Conservation (phyloP, 805 yeast species). For the Ogataea nonfermentans region DNA sequence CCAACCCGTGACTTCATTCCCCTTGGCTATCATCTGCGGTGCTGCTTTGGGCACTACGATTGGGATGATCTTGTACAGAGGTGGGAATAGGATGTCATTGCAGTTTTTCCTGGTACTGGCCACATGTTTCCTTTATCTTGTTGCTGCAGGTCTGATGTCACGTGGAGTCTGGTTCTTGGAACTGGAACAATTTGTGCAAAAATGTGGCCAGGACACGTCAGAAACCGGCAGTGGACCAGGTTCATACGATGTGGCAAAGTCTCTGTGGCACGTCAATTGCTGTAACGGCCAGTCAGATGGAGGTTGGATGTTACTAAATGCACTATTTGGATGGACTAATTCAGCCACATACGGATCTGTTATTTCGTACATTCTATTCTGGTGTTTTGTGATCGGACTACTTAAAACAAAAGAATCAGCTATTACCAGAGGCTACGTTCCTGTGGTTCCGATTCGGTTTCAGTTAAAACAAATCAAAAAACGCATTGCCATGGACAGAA, state of each 20-base stretch:
- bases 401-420: slow-evolving; percentile 45
- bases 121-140: slow-evolving; percentile 77
- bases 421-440: slow-evolving; percentile 58
- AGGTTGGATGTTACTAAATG: slow-evolving; percentile 87
- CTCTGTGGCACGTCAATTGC: slow-evolving; percentile 94
- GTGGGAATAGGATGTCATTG: slow-evolving; percentile 76
- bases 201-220: slow-evolving; percentile 81
- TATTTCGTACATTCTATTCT: slow-evolving; percentile 64
- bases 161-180: slow-evolving; percentile 91
- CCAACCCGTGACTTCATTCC: slow-evolving; percentile 63
- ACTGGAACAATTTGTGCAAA: slow-evolving; percentile 67
- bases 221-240: slow-evolving; percentile 95
- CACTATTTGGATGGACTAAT: slow-evolving; percentile 91
- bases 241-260: slow-evolving; percentile 72
- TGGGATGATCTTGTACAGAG: slow-evolving; percentile 67
- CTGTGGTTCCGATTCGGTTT: slow-evolving; percentile 57
- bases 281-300: slow-evolving; percentile 94
- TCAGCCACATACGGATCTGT: slow-evolving; percentile 91
- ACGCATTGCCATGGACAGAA: slow-evolving; percentile 29
- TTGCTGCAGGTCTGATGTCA: slow-evolving; percentile 83
- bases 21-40: slow-evolving; percentile 62
- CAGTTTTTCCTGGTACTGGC: slow-evolving; percentile 72
- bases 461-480: slow-evolving; percentile 56
- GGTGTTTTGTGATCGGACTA: slow-evolving; percentile 52
- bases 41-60: slow-evolving; percentile 55